Evolutionary conservation across 768 basidiomycete genomes (phyloP).

Genomic region (Phylloporus sp.): DNA sequence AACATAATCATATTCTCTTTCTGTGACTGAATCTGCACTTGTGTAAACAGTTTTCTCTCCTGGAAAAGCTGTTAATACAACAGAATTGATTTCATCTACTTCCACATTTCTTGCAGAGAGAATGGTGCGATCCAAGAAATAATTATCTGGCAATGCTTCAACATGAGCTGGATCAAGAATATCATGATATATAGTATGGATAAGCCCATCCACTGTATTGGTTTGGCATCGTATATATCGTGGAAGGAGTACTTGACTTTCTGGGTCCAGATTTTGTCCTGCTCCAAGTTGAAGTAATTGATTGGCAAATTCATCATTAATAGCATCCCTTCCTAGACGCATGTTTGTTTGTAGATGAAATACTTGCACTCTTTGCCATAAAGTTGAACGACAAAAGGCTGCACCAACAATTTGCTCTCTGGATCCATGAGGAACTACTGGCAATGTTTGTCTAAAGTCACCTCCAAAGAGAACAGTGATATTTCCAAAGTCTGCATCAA

Average conservation of each 20-base stretch:
- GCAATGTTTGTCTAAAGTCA: slow-evolving; percentile 12
- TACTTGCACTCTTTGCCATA: slow-evolving; percentile 36
- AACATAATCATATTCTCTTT: too few species aligned
- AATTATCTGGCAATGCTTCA: slow-evolving; percentile 19
- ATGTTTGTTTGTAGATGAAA: slow-evolving; percentile 11
- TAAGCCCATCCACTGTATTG: too few species aligned
- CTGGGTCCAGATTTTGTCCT: too few species aligned
- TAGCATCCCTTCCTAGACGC: neutral
- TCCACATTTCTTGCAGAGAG: slow-evolving; percentile 28
- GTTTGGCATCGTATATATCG: too few species aligned
- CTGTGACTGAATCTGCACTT: too few species aligned
- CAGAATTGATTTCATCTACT: slow-evolving; percentile 19
- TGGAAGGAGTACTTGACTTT: too few species aligned
- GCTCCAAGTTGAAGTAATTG: too few species aligned
- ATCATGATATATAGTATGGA: slow-evolving; percentile 3
- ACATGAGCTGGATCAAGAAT: slow-evolving; percentile 11
- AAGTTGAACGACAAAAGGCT: slow-evolving; percentile 31
- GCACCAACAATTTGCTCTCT: slow-evolving; percentile 38
- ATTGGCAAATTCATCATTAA: too few species aligned
- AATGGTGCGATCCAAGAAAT: slow-evolving; percentile 29
- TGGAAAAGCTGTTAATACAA: too few species aligned
- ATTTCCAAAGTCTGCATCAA: neutral
- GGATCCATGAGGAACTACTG: slow-evolving; percentile 38
- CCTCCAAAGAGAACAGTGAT: neutral
- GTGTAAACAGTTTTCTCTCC: too few species aligned